phyloP scores from a whole-genome alignment of 352 stramenopile species.

The Stramenopiles sp. region DNA sequence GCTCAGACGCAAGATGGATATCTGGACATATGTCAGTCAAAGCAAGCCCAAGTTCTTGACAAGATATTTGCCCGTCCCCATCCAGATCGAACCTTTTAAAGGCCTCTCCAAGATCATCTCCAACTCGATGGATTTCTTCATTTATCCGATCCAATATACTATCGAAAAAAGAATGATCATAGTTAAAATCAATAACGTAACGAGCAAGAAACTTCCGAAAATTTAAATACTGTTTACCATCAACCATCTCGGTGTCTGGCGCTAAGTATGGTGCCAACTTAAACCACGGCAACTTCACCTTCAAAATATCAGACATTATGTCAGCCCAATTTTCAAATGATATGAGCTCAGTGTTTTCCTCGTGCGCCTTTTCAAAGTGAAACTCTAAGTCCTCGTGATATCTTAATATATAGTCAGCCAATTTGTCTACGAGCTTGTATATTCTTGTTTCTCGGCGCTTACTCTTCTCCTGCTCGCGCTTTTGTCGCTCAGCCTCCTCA shows the following conservation, averaged over 20 bases:
- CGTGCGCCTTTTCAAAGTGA: background rate
- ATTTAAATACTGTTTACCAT: background rate
- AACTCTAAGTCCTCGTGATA: constrained; percentile 3
- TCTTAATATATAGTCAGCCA: background rate
- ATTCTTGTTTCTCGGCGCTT: background rate
- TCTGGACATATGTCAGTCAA: background rate
- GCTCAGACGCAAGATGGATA: constrained; percentile 16
- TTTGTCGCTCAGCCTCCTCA: background rate
- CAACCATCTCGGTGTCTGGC: background rate
- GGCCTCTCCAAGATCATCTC: background rate
- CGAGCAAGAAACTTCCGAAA: background rate
- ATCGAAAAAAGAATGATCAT: background rate
- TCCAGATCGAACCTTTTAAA: constrained; percentile 3
- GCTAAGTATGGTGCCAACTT: background rate
- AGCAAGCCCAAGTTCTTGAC: background rate
- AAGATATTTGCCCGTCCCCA: background rate
- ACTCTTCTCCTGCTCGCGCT: background rate
- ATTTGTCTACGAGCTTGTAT: background rate
- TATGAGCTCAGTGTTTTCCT: background rate
- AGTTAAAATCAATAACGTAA: background rate
- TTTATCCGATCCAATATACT: background rate
- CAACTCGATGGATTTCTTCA: background rate
- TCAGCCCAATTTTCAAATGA: background rate
- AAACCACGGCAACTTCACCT: constrained; percentile 5
- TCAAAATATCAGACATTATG: background rate